Base-by-base conservation (phyloP, 164 flowering plant genomes). In the Magnolia officinalis region DNA sequence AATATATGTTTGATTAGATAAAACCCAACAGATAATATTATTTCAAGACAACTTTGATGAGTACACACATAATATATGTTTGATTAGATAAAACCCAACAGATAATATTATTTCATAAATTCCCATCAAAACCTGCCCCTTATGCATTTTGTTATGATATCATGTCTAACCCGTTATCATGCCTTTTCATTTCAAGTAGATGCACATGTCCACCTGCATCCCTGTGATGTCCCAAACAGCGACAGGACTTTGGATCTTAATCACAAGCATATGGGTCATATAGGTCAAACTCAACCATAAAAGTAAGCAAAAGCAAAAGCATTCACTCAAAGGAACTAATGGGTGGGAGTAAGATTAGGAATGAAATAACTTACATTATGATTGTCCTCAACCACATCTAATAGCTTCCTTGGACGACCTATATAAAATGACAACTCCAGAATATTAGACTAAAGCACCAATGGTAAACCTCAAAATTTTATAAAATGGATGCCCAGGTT, bases 361-460 rank as follows among this genome's bases (percentile, higher is more conserved):
- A 50, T 72, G 26, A 71, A 50, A 70, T 31, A 29, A 23, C 82
- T 70, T 80, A 80, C 82, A 63, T 70, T 73, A 72, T 74, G 68
- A 67, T 63, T 71, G 61, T 80, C 82, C 59, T 77, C 80, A 24
- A 70, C 68, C 6, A 64, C 76, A 45, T 67, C 61, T 73, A 71
- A 69, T 65, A 74, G 66, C 80, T 80, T 80, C 80, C 64, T 77
- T 49, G 80, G 82, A 74, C 77, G 75, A 67, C 82, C 82, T 79
- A 67, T 11, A 73, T 49, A 67, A 72, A 72, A 75, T 45, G 9
- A 75, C 66, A 49, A 72, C 24, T 21, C 52, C 49, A 64, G 21
- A 70, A 18, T 18, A 10, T 18, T 45, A 37, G 45, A 37, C 45
- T 37, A 37, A 37, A 37, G 45, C 45, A 37, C 45, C 6, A 37